A percentile compares a stretch with the other conserved stretches of the same genome.
phyloP scores from a whole-genome alignment of 2,329 filamentous ascomycete species.

The Aotearoamyces nothofagi region DNA sequence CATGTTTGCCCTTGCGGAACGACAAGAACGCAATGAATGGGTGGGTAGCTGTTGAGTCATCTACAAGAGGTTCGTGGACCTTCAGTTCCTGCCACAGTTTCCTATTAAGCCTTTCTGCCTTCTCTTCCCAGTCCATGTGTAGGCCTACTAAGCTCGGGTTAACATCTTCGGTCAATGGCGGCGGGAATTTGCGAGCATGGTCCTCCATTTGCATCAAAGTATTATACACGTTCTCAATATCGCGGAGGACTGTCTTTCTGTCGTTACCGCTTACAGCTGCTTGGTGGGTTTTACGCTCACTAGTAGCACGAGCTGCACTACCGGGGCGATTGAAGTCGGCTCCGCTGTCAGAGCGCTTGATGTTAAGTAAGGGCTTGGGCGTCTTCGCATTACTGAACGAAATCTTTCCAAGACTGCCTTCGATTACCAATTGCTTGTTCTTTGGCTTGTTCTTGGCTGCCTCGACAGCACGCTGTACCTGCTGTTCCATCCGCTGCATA shows the following conservation, averaged over 20 bases:
- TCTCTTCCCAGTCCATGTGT: conserved; percentile 68
- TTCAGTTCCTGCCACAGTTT: conserved; percentile 78
- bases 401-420: conserved; percentile 93
- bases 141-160: conserved; percentile 55
- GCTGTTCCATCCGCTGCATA: conserved; percentile 97
- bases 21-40: conserved; percentile 95
- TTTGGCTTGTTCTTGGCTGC: conserved; percentile 96
- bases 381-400: conserved; percentile 99
- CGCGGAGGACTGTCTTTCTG: conserved; percentile 67
- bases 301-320: conserved; percentile 26
- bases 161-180: conserved; percentile 41
- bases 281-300: conserved; percentile 24
- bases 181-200: conserved; percentile 68
- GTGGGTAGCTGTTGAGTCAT: conserved; percentile 53
- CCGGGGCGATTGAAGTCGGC: conserved; percentile 39
- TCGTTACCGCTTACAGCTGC: conserved; percentile 46
- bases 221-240: conserved; percentile 79
- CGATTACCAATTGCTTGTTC: conserved; percentile 92
- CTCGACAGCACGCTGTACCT: conserved; percentile 92
- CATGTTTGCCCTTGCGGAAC: conserved; percentile 91
- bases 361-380: conserved; percentile 84
- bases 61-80: conserved; percentile 80
- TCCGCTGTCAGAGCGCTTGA: conserved; percentile 68
- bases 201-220: conserved; percentile 91
- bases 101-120: conserved; percentile 54